Evolutionary conservation across 2,329 filamentous ascomycete genomes (phyloP).

Genomic region (Colletotrichum somersetense): DNA sequence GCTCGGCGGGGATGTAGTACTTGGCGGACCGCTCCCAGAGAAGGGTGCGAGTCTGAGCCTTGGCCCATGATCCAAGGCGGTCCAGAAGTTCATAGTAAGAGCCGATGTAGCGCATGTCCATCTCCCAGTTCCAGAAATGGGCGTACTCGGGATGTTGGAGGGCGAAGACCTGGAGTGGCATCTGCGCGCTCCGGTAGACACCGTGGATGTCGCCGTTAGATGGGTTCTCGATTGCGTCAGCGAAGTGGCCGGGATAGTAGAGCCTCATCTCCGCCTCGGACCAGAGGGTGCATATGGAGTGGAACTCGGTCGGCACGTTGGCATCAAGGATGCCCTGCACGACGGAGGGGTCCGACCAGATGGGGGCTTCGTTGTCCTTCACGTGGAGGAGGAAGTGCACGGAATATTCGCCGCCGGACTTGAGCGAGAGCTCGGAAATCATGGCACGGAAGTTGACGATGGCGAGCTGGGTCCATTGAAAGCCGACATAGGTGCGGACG

Average conservation of each 20-base stretch:
- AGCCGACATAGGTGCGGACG: constrained; percentile 84
- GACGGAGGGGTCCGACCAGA: constrained; percentile 83
- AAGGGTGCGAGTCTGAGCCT: constrained; percentile 75
- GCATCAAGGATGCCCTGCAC: constrained; percentile 78
- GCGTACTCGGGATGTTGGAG: constrained; percentile 73
- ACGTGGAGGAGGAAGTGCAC: constrained; percentile 89
- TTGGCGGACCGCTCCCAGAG: constrained; percentile 83
- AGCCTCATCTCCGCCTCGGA: constrained; percentile 86
- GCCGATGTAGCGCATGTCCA: constrained; percentile 75
- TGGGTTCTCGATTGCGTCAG: constrained; percentile 73
- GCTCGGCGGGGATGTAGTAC: constrained; percentile 80
- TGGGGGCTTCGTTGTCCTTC: constrained; percentile 81
- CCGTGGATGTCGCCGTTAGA: constrained; percentile 72
- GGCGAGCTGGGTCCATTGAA: constrained; percentile 81
- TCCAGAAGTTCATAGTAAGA: constrained; percentile 81
- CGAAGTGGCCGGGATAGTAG: constrained; percentile 79
- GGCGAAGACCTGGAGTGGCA: constrained; percentile 74
- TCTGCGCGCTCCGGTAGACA: constrained; percentile 75
- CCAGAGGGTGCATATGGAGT: constrained; percentile 84
- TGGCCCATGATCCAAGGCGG: constrained; percentile 74
- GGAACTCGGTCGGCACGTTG: constrained; percentile 79
- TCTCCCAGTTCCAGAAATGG: constrained; percentile 79
- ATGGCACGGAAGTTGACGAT: constrained; percentile 86
- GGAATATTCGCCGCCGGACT: constrained; percentile 84
- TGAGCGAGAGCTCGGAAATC: constrained; percentile 81